phyloP scores from a whole-genome alignment of 2,329 filamentous ascomycete species.

The Penicillium sclerotiorum region DNA sequence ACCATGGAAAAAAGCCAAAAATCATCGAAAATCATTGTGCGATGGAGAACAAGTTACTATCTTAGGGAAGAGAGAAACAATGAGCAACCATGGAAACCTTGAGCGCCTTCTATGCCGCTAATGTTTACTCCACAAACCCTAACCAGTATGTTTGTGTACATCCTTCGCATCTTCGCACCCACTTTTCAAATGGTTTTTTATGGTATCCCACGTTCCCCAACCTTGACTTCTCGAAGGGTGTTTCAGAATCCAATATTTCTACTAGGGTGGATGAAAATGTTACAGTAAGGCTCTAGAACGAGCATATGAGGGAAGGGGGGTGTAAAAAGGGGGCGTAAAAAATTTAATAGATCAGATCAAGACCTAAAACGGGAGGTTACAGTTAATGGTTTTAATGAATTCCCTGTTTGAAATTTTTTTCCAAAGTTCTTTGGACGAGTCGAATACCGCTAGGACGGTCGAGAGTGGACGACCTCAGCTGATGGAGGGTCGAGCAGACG shows the following conservation, averaged over 20 bases:
- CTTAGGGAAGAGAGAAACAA: neutral
- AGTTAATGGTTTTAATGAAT: no score
- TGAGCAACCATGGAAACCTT: conserved; percentile 5
- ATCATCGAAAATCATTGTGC: no score
- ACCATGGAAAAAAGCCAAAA: neutral
- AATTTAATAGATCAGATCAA: no score
- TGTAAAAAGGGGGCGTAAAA: conserved; percentile 1
- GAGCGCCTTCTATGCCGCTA: conserved; percentile 15
- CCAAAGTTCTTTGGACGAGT: conserved; percentile 16
- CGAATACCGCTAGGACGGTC: conserved; percentile 17
- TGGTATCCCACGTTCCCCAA: conserved; percentile 16
- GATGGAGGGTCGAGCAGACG: conserved; percentile 36
- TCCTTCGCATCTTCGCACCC: conserved; percentile 8
- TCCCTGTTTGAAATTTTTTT: conserved; percentile 9
- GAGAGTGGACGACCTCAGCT: conserved; percentile 30
- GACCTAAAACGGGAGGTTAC: conserved; percentile 9
- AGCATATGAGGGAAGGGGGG: neutral
- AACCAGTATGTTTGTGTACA: conserved; percentile 11
- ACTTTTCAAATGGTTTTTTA: conserved; percentile 1
- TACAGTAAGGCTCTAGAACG: no score
- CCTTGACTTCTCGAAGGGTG: conserved; percentile 3
- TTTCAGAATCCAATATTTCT: conserved; percentile 7
- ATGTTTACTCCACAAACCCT: conserved; percentile 21
- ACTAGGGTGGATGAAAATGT: neutral
- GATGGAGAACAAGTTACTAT: neutral